Evolutionary conservation across 345 rosid genomes (phyloP).

Genomic region (Heritiera littoralis): DNA sequence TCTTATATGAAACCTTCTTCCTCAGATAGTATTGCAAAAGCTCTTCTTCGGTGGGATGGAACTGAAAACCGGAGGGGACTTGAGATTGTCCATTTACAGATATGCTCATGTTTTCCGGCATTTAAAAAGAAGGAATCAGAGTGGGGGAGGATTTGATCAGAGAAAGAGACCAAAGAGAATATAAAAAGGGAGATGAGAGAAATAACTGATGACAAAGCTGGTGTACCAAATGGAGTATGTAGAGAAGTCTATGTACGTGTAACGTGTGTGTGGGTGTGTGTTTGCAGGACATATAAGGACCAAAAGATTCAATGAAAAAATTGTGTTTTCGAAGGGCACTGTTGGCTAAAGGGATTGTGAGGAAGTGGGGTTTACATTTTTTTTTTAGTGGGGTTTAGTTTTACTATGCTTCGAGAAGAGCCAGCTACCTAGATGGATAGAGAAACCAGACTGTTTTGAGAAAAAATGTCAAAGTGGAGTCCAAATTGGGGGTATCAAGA

Average conservation of each 20-base stretch:
- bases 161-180: constrained; percentile 13
- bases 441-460: constrained; percentile 37
- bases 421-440: constrained; percentile 40
- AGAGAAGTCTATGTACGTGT: constrained; percentile 21
- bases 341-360: not conserved
- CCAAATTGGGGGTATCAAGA: constrained; percentile 9
- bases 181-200: constrained; percentile 34
- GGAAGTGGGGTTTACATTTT: too few relatives aligned
- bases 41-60: constrained; percentile 91
- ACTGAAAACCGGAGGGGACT: constrained; percentile 84
- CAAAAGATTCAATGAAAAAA: constrained; percentile 17
- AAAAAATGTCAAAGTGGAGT: not conserved
- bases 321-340: constrained; percentile 7
- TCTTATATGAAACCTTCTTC: constrained; percentile 64
- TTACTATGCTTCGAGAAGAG: constrained; percentile 35
- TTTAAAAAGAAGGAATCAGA: constrained; percentile 18
- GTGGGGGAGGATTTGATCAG: not conserved
- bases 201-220: constrained; percentile 9
- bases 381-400: constrained; percentile 35
- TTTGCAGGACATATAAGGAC: constrained; percentile 23
- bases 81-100: constrained; percentile 81
- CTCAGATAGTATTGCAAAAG: constrained; percentile 71
- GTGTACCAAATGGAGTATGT: constrained; percentile 24
- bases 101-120: constrained; percentile 72
- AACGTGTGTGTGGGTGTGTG: constrained; percentile 1